Conservation (phyloP, 2,329 filamentous ascomycete species). For the Hypoxylon sp. region DNA sequence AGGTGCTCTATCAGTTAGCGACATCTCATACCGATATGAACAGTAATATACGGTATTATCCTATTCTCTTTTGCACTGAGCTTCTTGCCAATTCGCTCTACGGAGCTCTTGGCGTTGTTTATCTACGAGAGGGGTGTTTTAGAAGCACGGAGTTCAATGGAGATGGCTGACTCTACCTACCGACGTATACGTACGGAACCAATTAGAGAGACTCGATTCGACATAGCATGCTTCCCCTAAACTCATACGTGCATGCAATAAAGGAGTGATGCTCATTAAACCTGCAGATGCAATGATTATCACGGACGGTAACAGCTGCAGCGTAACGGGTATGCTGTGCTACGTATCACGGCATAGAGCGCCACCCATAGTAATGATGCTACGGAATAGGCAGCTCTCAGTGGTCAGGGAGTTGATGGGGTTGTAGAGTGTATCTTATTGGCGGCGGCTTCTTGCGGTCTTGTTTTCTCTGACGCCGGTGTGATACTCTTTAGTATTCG, state of each 20-base stretch:
- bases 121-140: constrained; percentile 11
- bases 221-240: constrained; percentile 3
- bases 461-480: not conserved
- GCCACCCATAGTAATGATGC: constrained; percentile 14
- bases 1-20: constrained; percentile 18
- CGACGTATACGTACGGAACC: constrained; percentile 20
- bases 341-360: constrained; percentile 35
- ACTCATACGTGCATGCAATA: not conserved
- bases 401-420: not conserved
- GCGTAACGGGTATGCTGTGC: constrained; percentile 33
- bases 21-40: constrained; percentile 2
- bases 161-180: constrained; percentile 9
- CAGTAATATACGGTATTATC: constrained; percentile 4
- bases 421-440: constrained; percentile 4
- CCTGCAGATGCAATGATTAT: constrained; percentile 16
- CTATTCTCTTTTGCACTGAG: constrained; percentile 5
- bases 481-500: not conserved
- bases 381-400: constrained; percentile 7
- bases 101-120: constrained; percentile 19
- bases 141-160: constrained; percentile 30
- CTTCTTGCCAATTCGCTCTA: constrained; percentile 35
- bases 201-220: constrained; percentile 30
- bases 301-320: constrained; percentile 31
- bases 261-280: constrained; percentile 6
- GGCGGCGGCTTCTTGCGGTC: not conserved